These are phyloP conservation scores for Bryum argenteum DNA, from an alignment of 225 moss, liverwort and hornwort species.

Conservation along the genomic window DNA sequence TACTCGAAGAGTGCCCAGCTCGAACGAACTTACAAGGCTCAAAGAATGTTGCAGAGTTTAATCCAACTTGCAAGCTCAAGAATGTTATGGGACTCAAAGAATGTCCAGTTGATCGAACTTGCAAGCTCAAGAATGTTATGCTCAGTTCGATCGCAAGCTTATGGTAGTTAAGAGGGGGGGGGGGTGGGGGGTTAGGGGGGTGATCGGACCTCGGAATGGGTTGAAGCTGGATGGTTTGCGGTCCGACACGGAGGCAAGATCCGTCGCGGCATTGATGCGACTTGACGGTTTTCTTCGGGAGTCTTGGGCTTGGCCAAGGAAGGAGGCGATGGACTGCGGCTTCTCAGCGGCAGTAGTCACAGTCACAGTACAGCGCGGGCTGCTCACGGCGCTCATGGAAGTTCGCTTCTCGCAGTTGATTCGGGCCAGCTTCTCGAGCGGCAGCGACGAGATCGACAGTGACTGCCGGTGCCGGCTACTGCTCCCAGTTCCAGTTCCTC, in stretches of 20 bases:
- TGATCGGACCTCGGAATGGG: slow-evolving; percentile 36
- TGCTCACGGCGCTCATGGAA: slow-evolving; percentile 30
- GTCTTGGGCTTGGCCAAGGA: slow-evolving; percentile 21
- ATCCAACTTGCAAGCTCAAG: too few species aligned
- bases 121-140: too few species aligned
- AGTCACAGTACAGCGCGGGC: slow-evolving; percentile 11
- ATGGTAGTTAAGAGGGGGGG: too few species aligned
- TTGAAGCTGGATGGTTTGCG: slow-evolving; percentile 28
- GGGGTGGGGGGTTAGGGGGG: too few species aligned
- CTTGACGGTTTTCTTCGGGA: background rate
- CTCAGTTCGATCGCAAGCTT: too few species aligned
- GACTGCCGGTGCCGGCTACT: slow-evolving; percentile 41
- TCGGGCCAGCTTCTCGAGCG: slow-evolving; percentile 33
- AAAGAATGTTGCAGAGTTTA: too few species aligned
- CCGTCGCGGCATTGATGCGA: slow-evolving; percentile 4
- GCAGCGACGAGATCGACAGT: slow-evolving; percentile 47
- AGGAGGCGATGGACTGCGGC: slow-evolving; percentile 22
- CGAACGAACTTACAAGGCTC: too few species aligned
- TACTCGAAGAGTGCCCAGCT: too few species aligned
- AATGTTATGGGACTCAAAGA: too few species aligned
- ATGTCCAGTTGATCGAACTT: too few species aligned
- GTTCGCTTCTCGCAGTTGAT: slow-evolving; percentile 19
- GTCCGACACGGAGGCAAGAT: slow-evolving; percentile 27
- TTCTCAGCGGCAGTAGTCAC: slow-evolving; percentile 8
- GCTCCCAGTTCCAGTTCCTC: too few species aligned